Evolutionary conservation across 495 filamentous ascomycete species (phyloP), one percentile per base, ranked within the genome.

Genomic region (Xylaria curta): DNA sequence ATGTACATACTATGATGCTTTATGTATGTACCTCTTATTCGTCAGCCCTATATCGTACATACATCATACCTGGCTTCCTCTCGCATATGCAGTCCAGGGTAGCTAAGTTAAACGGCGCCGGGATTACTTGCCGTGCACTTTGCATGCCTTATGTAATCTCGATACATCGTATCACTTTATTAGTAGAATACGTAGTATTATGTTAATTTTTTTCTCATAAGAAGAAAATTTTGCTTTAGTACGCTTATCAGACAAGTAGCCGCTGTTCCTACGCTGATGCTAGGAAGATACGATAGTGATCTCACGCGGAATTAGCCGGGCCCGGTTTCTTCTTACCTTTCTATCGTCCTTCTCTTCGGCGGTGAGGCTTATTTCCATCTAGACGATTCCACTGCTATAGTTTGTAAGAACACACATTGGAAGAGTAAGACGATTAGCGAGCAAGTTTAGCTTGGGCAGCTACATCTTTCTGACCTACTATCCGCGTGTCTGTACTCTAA

Each of bases 51-150:
- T n/a, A 36, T 47, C 40, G 13, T 26, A 12, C 42, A 5, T 47
- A 31, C 24, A 31, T 31, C 28, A 31, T 31, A 31, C 26, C n/a
- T n/a, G n/a, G n/a, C n/a, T 21, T 1, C 1, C 26, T 31, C 46
- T 53, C 40, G 63, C 63, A 66, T 66, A 66, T 66, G 63, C 63
- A 40, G 51, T 56, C 21, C 51, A 40, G 38, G 60, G 38, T 44
- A 21, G 49, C 1, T 42, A 33, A 21, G 13, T 26, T 24, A 13
- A 40, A 31, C 47, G 33, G n/a, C 36, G 3, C 51, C 13, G 19
- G 36, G 33, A 58, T 54, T 56, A 56, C 65, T 7, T 26, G 17
- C 33, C n/a, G 28, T 44, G 12, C 65, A 58, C 56, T 42, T 24
- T 36, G n/a, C 6, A 7, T 54, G 19, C 17, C 24, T 28, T 54